phyloP scores from a whole-genome alignment of 2,329 filamentous ascomycete genomes.

The Microdochium nivale region DNA sequence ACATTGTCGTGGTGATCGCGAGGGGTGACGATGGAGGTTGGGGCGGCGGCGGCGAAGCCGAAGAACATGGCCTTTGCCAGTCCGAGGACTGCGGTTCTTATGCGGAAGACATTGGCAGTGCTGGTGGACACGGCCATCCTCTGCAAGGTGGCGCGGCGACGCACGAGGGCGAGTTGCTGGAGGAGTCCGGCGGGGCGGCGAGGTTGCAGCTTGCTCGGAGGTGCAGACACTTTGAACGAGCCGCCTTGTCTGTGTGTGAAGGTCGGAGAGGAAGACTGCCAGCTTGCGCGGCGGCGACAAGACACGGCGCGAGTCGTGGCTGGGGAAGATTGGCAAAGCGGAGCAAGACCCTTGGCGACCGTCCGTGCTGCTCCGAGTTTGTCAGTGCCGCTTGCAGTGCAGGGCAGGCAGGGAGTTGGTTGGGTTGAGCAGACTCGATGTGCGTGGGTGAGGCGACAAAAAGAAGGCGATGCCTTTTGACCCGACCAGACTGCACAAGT shows the following conservation, averaged over 20 bases:
- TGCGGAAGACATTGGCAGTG: slow-evolving; percentile 18
- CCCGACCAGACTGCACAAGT: no score
- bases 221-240: not conserved
- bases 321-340: no score
- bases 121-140: not conserved
- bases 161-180: not conserved
- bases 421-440: no score
- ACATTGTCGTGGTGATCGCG: slow-evolving; percentile 31
- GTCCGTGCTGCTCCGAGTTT: no score
- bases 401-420: no score
- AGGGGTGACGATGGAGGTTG: slow-evolving; percentile 30
- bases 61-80: slow-evolving; percentile 30
- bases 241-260: not conserved
- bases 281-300: no score
- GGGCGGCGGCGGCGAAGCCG: slow-evolving; percentile 28
- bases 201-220: not conserved
- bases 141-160: not conserved
- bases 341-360: no score
- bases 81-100: slow-evolving; percentile 40
- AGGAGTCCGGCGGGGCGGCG: not conserved
- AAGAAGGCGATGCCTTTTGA: no score
- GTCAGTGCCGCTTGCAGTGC: no score
- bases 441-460: no score
- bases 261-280: not conserved
- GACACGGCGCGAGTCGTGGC: no score